Conservation (phyloP, 75 land plant genomes). For the Pseudotsuga menziesii region DNA sequence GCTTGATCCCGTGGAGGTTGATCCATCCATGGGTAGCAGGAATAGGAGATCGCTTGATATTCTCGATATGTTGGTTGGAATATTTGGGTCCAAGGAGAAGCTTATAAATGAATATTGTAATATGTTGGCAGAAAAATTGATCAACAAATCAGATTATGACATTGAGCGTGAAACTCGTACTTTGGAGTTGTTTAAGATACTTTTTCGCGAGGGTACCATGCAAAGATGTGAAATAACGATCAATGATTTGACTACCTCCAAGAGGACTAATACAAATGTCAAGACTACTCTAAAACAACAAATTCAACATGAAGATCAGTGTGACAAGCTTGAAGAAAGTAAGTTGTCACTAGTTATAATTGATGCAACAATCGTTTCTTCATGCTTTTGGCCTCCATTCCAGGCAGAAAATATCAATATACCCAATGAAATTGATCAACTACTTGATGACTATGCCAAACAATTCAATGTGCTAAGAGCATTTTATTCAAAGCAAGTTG, state of each 20-base stretch:
- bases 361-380: slow-evolving; percentile 91
- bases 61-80: slow-evolving; percentile 85
- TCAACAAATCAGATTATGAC: slow-evolving; percentile 95
- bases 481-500: too few relatives aligned
- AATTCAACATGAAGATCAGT: slow-evolving; percentile 17
- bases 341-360: slow-evolving; percentile 49
- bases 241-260: slow-evolving; percentile 94
- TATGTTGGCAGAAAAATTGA: slow-evolving; percentile 95
- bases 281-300: slow-evolving; percentile 58
- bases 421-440: slow-evolving; percentile 64
- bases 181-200: slow-evolving; percentile 91
- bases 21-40: slow-evolving; percentile 74
- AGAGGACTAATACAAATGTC: slow-evolving; percentile 84
- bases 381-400: slow-evolving; percentile 97
- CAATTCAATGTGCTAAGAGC: slow-evolving; percentile 85
- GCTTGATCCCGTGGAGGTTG: slow-evolving; percentile 97
- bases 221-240: slow-evolving; percentile 98
- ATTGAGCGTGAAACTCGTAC: slow-evolving; percentile 94
- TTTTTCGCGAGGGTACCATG: slow-evolving; percentile 98
- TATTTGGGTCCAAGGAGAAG: slow-evolving; percentile 97
- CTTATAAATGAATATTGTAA: slow-evolving; percentile 92
- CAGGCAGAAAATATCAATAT: slow-evolving; percentile 78
- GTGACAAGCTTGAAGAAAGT: slow-evolving; percentile 20
- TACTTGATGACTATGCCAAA: slow-evolving; percentile 85
- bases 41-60: slow-evolving; percentile 85